These are phyloP conservation scores for Apiosordaria backusii DNA, from an alignment of 495 filamentous ascomycete genomes.

Conservation along the genomic window DNA sequence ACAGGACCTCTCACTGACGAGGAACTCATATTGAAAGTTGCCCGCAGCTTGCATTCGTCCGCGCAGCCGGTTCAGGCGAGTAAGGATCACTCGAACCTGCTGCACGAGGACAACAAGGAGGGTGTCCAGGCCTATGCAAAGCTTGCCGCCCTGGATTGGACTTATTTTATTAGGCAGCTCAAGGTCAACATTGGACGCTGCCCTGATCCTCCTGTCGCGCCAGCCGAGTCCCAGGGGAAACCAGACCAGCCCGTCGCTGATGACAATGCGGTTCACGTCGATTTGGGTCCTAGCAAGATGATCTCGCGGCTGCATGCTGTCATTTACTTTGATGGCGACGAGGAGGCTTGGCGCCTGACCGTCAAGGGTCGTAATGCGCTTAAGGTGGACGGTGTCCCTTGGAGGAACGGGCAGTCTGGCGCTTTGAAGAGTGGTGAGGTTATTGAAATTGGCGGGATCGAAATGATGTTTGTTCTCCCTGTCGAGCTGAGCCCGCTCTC, in stretches of 20 bases:
- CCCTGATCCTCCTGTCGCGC: background rate
- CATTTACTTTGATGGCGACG: conserved; percentile 72
- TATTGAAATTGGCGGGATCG: conserved; percentile 82
- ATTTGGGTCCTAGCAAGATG: conserved; percentile 88
- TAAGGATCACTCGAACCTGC: conserved; percentile 66
- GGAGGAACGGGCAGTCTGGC: conserved; percentile 62
- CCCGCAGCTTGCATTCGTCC: conserved; percentile 54
- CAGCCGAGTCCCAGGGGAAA: conserved; percentile 52
- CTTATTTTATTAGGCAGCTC: conserved; percentile 81
- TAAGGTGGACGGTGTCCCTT: conserved; percentile 65
- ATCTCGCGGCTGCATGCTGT: conserved; percentile 85
- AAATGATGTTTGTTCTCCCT: conserved; percentile 98
- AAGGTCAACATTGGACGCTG: conserved; percentile 78
- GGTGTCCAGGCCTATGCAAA: conserved; percentile 89
- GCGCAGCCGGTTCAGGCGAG: conserved; percentile 62
- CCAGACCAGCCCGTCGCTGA: conserved; percentile 34
- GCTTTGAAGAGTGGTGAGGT: conserved; percentile 78
- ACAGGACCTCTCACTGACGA: conserved; percentile 49
- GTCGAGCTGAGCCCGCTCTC: conserved; percentile 51
- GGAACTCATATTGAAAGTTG: conserved; percentile 66
- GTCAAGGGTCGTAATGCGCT: conserved; percentile 90
- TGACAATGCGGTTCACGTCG: conserved; percentile 67
- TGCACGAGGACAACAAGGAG: conserved; percentile 66
- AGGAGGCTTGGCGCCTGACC: conserved; percentile 69
- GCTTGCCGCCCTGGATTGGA: conserved; percentile 88